A percentile compares a stretch with the other conserved stretches of the same genome.
These are phyloP conservation scores for Herpetospermum pedunculosum DNA, from an alignment of 306 rosid species.

Conservation along the genomic window DNA sequence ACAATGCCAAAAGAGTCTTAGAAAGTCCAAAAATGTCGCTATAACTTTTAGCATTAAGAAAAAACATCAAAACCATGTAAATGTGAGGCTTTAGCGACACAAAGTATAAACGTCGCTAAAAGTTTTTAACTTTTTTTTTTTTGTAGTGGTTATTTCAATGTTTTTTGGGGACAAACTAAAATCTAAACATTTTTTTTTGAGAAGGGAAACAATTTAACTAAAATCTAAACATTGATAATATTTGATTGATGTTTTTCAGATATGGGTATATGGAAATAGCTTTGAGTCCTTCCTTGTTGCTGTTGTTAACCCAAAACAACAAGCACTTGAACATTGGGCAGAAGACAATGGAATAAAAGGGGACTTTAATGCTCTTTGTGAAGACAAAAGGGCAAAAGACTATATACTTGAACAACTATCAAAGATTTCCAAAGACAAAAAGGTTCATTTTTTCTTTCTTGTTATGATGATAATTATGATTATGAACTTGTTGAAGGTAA, in stretches of 20 bases:
- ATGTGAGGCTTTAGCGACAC: not conserved
- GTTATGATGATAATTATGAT: not conserved
- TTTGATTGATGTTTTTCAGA: slow-evolving; percentile 31
- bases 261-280: slow-evolving; percentile 95
- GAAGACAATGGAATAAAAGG: slow-evolving; percentile 54
- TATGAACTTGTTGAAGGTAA: not conserved
- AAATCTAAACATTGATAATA: not conserved
- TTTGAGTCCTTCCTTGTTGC: slow-evolving; percentile 89
- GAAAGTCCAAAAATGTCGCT: not conserved
- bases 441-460: slow-evolving; percentile 29
- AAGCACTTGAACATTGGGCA: slow-evolving; percentile 70
- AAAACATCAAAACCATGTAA: not conserved
- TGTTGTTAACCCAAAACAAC: slow-evolving; percentile 54
- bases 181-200: not conserved
- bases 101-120: not conserved
- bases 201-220: too few relatives aligned
- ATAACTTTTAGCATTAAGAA: not conserved
- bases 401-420: slow-evolving; percentile 54
- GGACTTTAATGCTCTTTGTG: slow-evolving; percentile 63
- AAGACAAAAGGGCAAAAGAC: slow-evolving; percentile 52
- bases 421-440: slow-evolving; percentile 64
- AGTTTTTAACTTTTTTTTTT: not conserved
- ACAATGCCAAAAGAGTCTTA: not conserved
- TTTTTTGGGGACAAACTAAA: not conserved
- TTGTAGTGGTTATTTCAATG: not conserved